Conservation (phyloP, 371 early-diverging fungal genomes). For the Mortierella sp. region DNA sequence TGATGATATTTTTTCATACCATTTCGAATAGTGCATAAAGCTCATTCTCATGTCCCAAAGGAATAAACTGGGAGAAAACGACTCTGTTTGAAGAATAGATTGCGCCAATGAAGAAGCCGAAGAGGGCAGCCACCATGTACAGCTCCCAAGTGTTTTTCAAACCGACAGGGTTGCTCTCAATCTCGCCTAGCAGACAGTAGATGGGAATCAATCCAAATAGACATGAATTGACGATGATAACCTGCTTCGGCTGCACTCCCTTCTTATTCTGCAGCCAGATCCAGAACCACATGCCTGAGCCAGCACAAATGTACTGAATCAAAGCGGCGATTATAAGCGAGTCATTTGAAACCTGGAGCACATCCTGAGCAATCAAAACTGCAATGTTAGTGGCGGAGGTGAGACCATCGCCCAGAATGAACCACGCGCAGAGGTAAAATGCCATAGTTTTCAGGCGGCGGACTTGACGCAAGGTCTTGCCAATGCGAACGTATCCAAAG, state of each 20-base stretch:
- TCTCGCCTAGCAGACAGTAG: constrained; percentile 28
- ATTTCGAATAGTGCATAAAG: constrained; percentile 45
- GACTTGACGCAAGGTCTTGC: constrained; percentile 24
- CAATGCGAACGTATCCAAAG: constrained; percentile 31
- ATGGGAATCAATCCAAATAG: constrained; percentile 25
- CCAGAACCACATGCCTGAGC: constrained; percentile 31
- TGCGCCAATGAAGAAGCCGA: constrained; percentile 34
- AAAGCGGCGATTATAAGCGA: constrained; percentile 30
- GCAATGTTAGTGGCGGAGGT: constrained; percentile 31
- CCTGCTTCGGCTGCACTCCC: constrained; percentile 15
- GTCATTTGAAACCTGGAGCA: constrained; percentile 13
- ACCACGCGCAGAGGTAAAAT: constrained; percentile 37
- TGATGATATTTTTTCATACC: not conserved
- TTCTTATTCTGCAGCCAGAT: constrained; percentile 34
- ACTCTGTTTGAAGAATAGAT: constrained; percentile 42
- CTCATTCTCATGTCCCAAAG: constrained; percentile 39
- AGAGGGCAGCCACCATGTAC: constrained; percentile 32
- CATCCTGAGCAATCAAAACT: constrained; percentile 34
- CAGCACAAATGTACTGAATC: constrained; percentile 30
- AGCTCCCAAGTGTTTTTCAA: constrained; percentile 39
- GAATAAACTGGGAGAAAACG: constrained; percentile 41
- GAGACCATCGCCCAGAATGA: constrained; percentile 43
- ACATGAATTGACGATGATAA: constrained; percentile 27
- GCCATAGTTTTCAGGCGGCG: constrained; percentile 26
- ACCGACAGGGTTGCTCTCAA: constrained; percentile 23